Conservation (phyloP, 2,329 filamentous ascomycete species). For the Diaporthe caulivora region DNA sequence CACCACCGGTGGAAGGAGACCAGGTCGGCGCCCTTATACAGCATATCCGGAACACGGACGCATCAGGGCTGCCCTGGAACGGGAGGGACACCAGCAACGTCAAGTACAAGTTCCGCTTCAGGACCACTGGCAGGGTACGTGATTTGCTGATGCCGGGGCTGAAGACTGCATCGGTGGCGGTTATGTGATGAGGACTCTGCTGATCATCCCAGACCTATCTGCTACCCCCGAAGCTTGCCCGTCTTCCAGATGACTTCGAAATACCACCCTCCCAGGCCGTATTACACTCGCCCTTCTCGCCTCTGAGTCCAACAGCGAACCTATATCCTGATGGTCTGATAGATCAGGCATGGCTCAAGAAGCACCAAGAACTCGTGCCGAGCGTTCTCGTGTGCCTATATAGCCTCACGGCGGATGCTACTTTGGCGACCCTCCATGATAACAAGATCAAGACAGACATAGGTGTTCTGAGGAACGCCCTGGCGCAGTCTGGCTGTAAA, state of each 20-base stretch:
- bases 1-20: conserved; percentile 74
- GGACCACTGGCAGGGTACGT: conserved; percentile 83
- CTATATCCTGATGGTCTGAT: conserved; percentile 93
- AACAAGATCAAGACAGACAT: conserved; percentile 91
- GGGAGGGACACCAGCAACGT: conserved; percentile 62
- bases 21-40: conserved; percentile 74
- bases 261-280: conserved; percentile 61
- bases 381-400: conserved; percentile 87
- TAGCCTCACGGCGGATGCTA: conserved; percentile 77
- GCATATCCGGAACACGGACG: conserved; percentile 76
- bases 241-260: conserved; percentile 64
- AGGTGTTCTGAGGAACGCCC: conserved; percentile 77
- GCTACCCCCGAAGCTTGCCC: conserved; percentile 69
- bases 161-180: neutral
- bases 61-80: conserved; percentile 75
- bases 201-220: conserved; percentile 60
- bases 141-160: conserved; percentile 47
- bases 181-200: neutral
- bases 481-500: conserved; percentile 80
- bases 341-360: conserved; percentile 84
- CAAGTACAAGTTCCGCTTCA: conserved; percentile 75
- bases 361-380: conserved; percentile 88
- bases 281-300: conserved; percentile 93
- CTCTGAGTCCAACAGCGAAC: conserved; percentile 83
- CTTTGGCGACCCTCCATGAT: conserved; percentile 82